These are phyloP conservation scores for Candida anglica DNA, from an alignment of 805 yeast genomes.

Conservation along the genomic window DNA sequence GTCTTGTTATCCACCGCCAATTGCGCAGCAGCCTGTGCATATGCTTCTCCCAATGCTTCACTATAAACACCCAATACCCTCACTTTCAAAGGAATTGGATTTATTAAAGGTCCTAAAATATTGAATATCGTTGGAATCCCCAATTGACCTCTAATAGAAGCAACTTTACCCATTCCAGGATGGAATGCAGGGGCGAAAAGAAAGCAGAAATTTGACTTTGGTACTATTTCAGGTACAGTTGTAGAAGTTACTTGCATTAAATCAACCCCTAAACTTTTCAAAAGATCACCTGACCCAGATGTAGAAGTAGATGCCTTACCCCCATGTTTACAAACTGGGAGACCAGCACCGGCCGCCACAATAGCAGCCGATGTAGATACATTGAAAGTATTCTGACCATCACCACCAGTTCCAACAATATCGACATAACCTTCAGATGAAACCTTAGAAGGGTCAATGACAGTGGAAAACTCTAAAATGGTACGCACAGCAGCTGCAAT, in stretches of 20 bases:
- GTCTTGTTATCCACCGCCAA: conserved; percentile 49
- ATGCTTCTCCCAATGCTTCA: conserved; percentile 72
- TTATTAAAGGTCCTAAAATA: conserved; percentile 87
- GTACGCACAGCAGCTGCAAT: conserved; percentile 85
- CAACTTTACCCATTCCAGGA: conserved; percentile 83
- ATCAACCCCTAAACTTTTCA: conserved; percentile 79
- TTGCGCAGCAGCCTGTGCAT: conserved; percentile 73
- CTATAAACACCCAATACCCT: conserved; percentile 89
- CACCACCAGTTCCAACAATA: conserved; percentile 99
- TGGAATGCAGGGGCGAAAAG: conserved; percentile 94
- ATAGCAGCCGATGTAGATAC: conserved; percentile 95
- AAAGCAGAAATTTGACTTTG: conserved; percentile 54
- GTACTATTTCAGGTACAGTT: conserved; percentile 58
- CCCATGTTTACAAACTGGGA: conserved; percentile 90
- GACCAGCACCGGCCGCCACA: conserved; percentile 84
- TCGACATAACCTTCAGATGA: conserved; percentile 62
- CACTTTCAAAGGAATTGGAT: conserved; percentile 79
- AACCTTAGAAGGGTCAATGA: conserved; percentile 43
- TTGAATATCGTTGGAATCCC: conserved; percentile 95
- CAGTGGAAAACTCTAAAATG: conserved; percentile 59
- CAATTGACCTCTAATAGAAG: conserved; percentile 66
- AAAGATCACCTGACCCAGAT: conserved; percentile 91
- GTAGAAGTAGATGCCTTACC: conserved; percentile 94
- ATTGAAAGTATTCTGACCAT: conserved; percentile 94
- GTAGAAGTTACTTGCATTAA: conserved; percentile 59